phyloP scores from a whole-genome alignment of 768 basidiomycete genomes.

The Tephrocybe sp. region DNA sequence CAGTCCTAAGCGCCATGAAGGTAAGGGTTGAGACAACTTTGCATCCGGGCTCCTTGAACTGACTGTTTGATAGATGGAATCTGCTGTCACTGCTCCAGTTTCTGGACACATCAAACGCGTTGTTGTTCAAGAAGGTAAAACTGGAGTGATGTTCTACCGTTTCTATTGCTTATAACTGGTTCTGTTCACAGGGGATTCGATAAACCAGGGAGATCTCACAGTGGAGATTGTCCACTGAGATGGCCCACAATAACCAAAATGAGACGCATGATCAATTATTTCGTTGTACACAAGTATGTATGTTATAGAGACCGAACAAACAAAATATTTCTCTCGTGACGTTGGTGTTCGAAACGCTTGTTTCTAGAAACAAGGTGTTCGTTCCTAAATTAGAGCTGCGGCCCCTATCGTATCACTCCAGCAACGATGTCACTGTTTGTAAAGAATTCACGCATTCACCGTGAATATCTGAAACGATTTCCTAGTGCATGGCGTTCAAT shows the following conservation, averaged over 20 bases:
- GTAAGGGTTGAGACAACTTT: slow-evolving; percentile 35
- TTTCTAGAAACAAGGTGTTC: neutral
- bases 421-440: too few species aligned
- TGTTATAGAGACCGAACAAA: too few species aligned
- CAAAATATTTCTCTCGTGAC: too few species aligned
- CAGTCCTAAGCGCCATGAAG: slow-evolving; percentile 97
- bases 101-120: slow-evolving; percentile 96
- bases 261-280: neutral
- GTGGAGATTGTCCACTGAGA: slow-evolving; percentile 70
- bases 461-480: neutral
- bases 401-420: slow-evolving; percentile 17
- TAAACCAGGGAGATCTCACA: slow-evolving; percentile 89
- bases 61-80: slow-evolving; percentile 79
- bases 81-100: slow-evolving; percentile 92
- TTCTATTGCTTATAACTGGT: neutral
- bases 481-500: neutral
- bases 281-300: too few species aligned
- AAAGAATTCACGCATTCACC: neutral
- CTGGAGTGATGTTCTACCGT: neutral
- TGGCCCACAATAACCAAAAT: neutral
- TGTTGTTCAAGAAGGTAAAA: slow-evolving; percentile 78
- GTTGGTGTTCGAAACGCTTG: too few species aligned
- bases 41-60: slow-evolving; percentile 6
- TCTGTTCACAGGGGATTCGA: slow-evolving; percentile 70
- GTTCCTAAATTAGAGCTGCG: slow-evolving; percentile 18